These are phyloP conservation scores for Epichloe uncinata DNA, from an alignment of 2,329 filamentous ascomycete genomes.

Conservation along the genomic window DNA sequence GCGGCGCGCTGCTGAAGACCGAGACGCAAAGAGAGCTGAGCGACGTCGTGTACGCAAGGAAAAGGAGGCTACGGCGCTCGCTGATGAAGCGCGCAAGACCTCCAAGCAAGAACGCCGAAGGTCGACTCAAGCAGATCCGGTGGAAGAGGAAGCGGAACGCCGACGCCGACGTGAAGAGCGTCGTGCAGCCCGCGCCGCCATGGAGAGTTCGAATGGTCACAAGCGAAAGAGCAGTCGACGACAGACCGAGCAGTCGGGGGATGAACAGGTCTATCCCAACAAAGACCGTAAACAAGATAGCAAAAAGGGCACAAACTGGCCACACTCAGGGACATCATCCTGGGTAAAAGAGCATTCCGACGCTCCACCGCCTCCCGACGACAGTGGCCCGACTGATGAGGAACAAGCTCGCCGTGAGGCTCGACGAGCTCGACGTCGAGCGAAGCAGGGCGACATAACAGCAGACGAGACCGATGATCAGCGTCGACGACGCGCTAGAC, in stretches of 20 bases:
- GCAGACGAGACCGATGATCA: conserved; percentile 31
- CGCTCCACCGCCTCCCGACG: conserved; percentile 43
- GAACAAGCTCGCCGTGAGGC: conserved; percentile 37
- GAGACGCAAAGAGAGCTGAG: conserved; percentile 35
- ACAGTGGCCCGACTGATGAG: conserved; percentile 25
- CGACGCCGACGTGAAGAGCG: conserved; percentile 40
- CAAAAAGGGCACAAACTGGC: conserved; percentile 34
- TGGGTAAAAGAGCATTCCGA: conserved; percentile 55
- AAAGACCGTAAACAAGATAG: conserved; percentile 23
- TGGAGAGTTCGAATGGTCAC: conserved; percentile 23
- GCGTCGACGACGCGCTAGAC: conserved; percentile 28
- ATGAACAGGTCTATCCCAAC: conserved; percentile 32
- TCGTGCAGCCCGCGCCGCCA: conserved; percentile 29
- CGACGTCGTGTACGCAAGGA: conserved; percentile 36
- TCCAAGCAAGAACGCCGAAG: conserved; percentile 38
- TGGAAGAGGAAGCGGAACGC: conserved; percentile 38
- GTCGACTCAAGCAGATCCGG: conserved; percentile 27
- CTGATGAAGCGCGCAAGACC: conserved; percentile 29
- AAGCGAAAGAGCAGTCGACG: conserved; percentile 27
- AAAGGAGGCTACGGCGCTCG: conserved; percentile 29
- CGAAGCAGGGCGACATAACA: conserved; percentile 28
- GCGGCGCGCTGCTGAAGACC: conserved; percentile 34
- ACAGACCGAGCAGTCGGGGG: conserved; percentile 25
- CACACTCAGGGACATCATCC: conserved; percentile 49
- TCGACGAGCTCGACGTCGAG: conserved; percentile 31